phyloP scores from a whole-genome alignment of 2,329 filamentous ascomycete genomes.

The Pezicula radicicola region DNA sequence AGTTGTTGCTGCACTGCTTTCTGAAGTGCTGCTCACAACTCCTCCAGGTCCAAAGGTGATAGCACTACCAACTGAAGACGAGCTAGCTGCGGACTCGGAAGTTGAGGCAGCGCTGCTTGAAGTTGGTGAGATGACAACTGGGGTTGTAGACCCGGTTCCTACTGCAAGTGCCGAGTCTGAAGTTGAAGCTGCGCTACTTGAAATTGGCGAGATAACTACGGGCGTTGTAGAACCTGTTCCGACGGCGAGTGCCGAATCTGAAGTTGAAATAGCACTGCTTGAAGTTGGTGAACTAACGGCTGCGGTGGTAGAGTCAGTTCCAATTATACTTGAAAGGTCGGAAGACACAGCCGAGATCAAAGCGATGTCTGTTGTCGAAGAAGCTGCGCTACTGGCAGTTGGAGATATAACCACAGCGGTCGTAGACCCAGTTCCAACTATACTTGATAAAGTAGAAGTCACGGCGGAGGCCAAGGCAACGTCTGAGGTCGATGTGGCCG shows the following conservation, averaged over 20 bases:
- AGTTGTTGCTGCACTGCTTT: constrained; percentile 4
- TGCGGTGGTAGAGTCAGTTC: not conserved
- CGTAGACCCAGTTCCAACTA: constrained; percentile 1
- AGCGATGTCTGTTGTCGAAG: not conserved
- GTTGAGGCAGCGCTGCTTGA: not conserved
- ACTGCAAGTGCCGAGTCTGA: constrained; percentile 2
- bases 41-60: constrained; percentile 28
- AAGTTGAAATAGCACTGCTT: not conserved
- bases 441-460: not conserved
- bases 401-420: not conserved
- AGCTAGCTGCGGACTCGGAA: constrained; percentile 3
- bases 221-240: constrained; percentile 1
- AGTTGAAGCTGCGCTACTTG: not conserved
- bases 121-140: constrained; percentile 10
- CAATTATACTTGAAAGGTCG: not conserved
- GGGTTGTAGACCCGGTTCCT: constrained; percentile 9
- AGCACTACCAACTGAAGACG: constrained; percentile 13
- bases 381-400: not conserved
- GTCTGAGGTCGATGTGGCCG: not conserved
- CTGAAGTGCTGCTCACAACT: constrained; percentile 17
- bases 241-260: not conserved
- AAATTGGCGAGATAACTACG: constrained; percentile 3
- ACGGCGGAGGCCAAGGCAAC: not conserved
- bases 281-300: not conserved
- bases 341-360: not conserved